Evolutionary conservation across 306 rosid species (phyloP), one percentile per base, ranked within the genome.

Genomic region (Herpetospermum pedunculosum): DNA sequence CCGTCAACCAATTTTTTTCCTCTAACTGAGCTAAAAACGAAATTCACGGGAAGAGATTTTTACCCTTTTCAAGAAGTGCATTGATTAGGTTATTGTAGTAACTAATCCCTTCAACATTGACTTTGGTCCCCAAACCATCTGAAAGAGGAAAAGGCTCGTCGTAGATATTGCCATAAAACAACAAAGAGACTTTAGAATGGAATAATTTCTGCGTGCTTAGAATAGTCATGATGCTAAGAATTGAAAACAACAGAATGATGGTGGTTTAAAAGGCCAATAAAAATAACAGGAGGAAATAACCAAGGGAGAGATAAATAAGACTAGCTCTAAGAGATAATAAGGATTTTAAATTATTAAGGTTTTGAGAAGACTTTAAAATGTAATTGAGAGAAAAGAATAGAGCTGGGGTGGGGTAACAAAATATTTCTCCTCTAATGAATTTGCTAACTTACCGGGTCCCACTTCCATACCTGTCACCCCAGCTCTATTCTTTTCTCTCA

Each of bases 101-200:
- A 58, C 81, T 40, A 74, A 93, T 75, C 77, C 98, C 98, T 77
- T 93, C 94, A 5, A 83, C 83, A 74, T 93, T 93, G 86, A 87
- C 85, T 76, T 84, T 83, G 81, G 88, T 86, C 75, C 97, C 98
- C 81, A 93, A 83, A 80, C 97, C 98, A 89, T 93, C 98, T 93
- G 80, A 79, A 84, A 75, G 46, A 76, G 54, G 35, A 77, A 72
- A 80, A 60, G 19, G 14, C 60, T 59, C 21, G 18, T 67, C 53
- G 53, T 41, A 67, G 21, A 19, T 15, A 23, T 19, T 64, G 6
- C 71, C 19, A 21, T 10, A 41, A 23, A 6, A 41, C 53, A 67
- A 23, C 50, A 41, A 38, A 67, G 21, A 19, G 6, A 21, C 29
- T 19, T 12, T 19, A 67, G 25, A 67, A 5, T 18, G 18, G 72